Percentiles rank a stretch among this genome's conserved stretches.
These are phyloP conservation scores for Ambrosia trifida DNA, from an alignment of 129 eudicot genomes.

Conservation along the genomic window DNA sequence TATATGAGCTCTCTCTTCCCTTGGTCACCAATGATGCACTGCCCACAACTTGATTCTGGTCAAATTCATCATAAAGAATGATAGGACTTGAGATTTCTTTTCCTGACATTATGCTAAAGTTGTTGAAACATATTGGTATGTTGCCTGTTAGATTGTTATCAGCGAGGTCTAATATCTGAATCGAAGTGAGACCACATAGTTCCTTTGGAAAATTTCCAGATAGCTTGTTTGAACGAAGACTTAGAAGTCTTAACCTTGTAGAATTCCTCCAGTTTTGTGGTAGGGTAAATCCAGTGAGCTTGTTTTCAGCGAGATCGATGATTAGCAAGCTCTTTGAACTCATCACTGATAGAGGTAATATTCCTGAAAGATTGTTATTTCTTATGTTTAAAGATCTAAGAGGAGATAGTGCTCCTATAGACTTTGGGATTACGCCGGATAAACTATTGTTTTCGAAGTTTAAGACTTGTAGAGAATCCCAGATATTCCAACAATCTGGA, in stretches of 20 bases:
- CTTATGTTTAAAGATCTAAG: slow-evolving; percentile 27
- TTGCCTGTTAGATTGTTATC: slow-evolving; percentile 29
- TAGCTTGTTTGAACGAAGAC: slow-evolving; percentile 27
- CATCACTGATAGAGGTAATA: slow-evolving; percentile 29
- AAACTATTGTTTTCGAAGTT: slow-evolving; percentile 33
- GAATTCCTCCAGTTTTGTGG: neutral
- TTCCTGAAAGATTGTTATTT: slow-evolving; percentile 32
- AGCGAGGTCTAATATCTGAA: slow-evolving; percentile 34
- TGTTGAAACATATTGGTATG: slow-evolving; percentile 30
- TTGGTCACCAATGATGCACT: slow-evolving; percentile 23
- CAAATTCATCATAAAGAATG: slow-evolving; percentile 6
- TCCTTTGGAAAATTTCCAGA: slow-evolving; percentile 22
- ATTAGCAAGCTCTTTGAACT: slow-evolving; percentile 23
- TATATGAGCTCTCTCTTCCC: slow-evolving; percentile 26
- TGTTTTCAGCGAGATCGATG: slow-evolving; percentile 35
- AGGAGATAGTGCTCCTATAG: slow-evolving; percentile 19
- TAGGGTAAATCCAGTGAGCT: slow-evolving; percentile 29
- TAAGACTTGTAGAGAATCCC: slow-evolving; percentile 5
- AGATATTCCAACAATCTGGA: slow-evolving; percentile 24
- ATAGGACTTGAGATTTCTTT: slow-evolving; percentile 16
- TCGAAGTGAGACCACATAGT: slow-evolving; percentile 30
- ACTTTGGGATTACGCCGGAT: slow-evolving; percentile 32
- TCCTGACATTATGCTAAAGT: slow-evolving; percentile 22
- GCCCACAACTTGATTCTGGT: neutral
- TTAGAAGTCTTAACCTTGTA: slow-evolving; percentile 16